Conservation (phyloP, 768 basidiomycete species). For the Mycena belliarum region DNA sequence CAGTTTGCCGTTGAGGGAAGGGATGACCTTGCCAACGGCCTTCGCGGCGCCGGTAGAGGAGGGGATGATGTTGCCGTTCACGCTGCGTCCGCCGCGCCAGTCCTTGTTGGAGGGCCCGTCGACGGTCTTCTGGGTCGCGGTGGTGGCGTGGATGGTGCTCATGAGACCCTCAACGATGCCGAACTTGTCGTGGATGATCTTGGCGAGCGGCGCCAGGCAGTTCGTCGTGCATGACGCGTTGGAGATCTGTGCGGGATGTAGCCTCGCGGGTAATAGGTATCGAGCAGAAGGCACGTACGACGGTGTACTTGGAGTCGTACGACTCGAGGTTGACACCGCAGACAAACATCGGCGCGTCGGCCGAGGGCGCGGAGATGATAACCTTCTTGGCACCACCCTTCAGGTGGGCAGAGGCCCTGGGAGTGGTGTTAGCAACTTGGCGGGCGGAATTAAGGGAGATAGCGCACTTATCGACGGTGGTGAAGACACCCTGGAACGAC, state of each 20-base stretch:
- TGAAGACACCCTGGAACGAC: slow-evolving; percentile 86
- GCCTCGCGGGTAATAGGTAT: neutral
- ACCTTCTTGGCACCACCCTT: slow-evolving; percentile 99
- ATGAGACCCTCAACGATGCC: slow-evolving; percentile 96
- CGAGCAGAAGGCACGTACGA: slow-evolving; percentile 50
- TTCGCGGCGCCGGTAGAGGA: slow-evolving; percentile 99
- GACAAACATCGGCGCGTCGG: slow-evolving; percentile 94
- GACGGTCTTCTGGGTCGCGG: slow-evolving; percentile 93
- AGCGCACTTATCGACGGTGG: slow-evolving; percentile 82
- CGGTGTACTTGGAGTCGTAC: slow-evolving; percentile 86
- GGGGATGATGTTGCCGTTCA: slow-evolving; percentile 98
- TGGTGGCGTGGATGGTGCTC: slow-evolving; percentile 98
- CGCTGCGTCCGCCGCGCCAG: slow-evolving; percentile 96
- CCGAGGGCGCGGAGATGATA: slow-evolving; percentile 98
- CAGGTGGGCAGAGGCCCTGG: slow-evolving; percentile 85
- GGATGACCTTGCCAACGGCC: slow-evolving; percentile 98
- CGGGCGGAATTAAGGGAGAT: neutral
- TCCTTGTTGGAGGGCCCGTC: slow-evolving; percentile 95
- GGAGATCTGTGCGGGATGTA: slow-evolving; percentile 62
- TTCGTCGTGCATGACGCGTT: slow-evolving; percentile 99
- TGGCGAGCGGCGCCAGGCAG: slow-evolving; percentile 98
- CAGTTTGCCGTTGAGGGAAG: slow-evolving; percentile 93
- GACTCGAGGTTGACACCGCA: slow-evolving; percentile 92
- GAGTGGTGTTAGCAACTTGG: slow-evolving; percentile 16
- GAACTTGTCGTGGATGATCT: slow-evolving; percentile 96